Percentiles rank a stretch among this genome's conserved stretches.
These are phyloP conservation scores for Casuarina glauca DNA, from an alignment of 306 rosid species.

Conservation along the genomic window DNA sequence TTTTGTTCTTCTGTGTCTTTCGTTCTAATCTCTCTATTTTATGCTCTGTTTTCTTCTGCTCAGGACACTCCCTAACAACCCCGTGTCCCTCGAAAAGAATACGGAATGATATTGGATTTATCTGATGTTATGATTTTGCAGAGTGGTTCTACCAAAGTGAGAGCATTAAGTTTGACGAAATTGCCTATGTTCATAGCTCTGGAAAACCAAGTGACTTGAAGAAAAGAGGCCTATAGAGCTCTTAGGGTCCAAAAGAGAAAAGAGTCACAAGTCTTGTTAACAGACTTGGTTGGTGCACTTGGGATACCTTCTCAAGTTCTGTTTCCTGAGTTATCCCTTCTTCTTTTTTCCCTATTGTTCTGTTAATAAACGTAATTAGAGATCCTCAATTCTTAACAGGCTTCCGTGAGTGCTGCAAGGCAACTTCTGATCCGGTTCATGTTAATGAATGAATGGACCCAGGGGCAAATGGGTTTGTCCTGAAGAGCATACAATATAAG, in stretches of 20 bases:
- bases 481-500: conserved; percentile 60
- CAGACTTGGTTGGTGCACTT: conserved; percentile 93
- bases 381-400: conserved; percentile 46
- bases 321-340: too few species aligned
- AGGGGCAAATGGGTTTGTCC: conserved; percentile 59
- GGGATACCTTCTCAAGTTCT: conserved; percentile 64
- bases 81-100: conserved; percentile 23
- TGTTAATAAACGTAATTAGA: too few species aligned
- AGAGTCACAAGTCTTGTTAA: conserved; percentile 44
- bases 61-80: conserved; percentile 63
- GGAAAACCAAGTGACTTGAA: conserved; percentile 72
- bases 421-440: conserved; percentile 48
- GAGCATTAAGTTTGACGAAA: conserved; percentile 42
- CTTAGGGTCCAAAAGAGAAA: conserved; percentile 87
- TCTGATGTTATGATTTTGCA: conserved; percentile 52
- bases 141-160: conserved; percentile 76
- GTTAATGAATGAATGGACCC: conserved; percentile 75
- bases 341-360: too few species aligned
- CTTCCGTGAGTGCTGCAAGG: conserved; percentile 56
- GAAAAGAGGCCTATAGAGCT: conserved; percentile 71
- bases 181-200: conserved; percentile 60
- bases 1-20: not conserved
- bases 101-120: conserved; percentile 25
- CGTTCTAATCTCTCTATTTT: not conserved
- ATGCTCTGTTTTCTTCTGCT: conserved; percentile 13